phyloP scores from a whole-genome alignment of 2,329 filamentous ascomycete genomes.

The Dactylonectria estremocensis region DNA sequence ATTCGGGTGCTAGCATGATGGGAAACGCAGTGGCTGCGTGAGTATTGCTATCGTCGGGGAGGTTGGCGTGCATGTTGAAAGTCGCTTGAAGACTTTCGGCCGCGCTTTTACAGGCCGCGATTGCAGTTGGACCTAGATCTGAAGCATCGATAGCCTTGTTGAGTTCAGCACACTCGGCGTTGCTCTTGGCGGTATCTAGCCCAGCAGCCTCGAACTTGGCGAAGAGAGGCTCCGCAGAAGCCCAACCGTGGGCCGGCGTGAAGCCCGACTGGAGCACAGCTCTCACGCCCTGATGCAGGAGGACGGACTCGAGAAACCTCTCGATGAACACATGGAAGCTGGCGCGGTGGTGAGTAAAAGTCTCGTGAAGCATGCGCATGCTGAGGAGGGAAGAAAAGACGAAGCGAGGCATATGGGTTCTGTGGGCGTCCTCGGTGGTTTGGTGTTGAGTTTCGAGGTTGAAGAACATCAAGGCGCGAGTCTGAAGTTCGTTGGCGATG shows the following conservation, averaged over 20 bases:
- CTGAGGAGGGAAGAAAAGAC: constrained; percentile 61
- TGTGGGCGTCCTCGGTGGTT: constrained; percentile 23
- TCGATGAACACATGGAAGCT: constrained; percentile 58
- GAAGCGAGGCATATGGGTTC: constrained; percentile 56
- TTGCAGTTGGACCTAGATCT: constrained; percentile 46
- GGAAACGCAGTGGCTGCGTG: constrained; percentile 53
- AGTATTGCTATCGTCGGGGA: constrained; percentile 39
- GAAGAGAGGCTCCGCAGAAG: constrained; percentile 45
- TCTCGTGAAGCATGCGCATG: constrained; percentile 65
- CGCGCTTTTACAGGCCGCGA: constrained; percentile 48
- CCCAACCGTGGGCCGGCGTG: constrained; percentile 53
- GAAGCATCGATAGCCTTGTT: constrained; percentile 51
- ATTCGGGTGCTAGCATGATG: constrained; percentile 51
- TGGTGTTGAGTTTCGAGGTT: constrained; percentile 50
- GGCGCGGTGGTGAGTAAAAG: constrained; percentile 54
- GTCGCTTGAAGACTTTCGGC: constrained; percentile 50
- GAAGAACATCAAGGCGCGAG: constrained; percentile 58
- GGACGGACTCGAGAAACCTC: constrained; percentile 57
- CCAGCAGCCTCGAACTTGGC: constrained; percentile 33
- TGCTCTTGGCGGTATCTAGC: constrained; percentile 11
- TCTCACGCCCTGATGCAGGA: constrained; percentile 61
- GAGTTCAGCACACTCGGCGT: constrained; percentile 47
- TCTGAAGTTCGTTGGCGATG: constrained; percentile 61
- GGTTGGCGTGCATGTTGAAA: constrained; percentile 49
- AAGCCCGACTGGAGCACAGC: constrained; percentile 54